Base-by-base conservation (phyloP, 164 flowering plant genomes). In the Stephania japonica region DNA sequence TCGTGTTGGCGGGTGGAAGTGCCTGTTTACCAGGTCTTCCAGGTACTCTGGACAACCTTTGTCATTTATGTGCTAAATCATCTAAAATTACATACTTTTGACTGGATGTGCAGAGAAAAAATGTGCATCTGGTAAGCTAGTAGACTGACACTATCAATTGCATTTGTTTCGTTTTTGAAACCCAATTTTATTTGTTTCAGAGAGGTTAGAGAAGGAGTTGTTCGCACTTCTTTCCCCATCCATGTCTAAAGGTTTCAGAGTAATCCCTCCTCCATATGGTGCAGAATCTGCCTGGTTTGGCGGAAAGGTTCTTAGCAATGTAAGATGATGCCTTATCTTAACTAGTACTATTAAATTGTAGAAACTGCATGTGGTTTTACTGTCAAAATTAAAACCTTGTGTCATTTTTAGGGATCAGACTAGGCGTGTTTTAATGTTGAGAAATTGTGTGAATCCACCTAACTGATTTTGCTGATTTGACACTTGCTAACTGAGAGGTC, bases 11-110 rank as follows among this genome's bases (percentile, higher is more conserved):
- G 8, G 99, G 99, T 53, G 99, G 99, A 16, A 82, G 78, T 72
- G 92, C 98, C 44, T 89, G 99, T 77, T 85, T 95, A 75, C 94
- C 97, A 23, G 99, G 99, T 69, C 83, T 95, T 56, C 81, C 97
- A 83, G 99, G 99, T 93, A 78, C 16, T 43, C 41, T 69, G 9
- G 44, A 12, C 32, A 43, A 5, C 23, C 44, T 27, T 24, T 56
- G 16, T 49, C 19, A 62, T 10, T 53, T 19, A 23, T 71, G 11
- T 71, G 50, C 41, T 11, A 24, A n/a, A 26, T 67, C 53, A 71
- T 50, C 32, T n/a, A 25, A 25, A 25, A 32, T 11, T 71, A 32
- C 19, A 27, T 68, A 42, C 43, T 42, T 19, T 13, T n/a, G 23
- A 7, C 7, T 61, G 24, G 6, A 69, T 59, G 38, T 9, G 10